Evolutionary conservation across 805 yeast genomes (phyloP).

Genomic region (Zygoascus tannicola): DNA sequence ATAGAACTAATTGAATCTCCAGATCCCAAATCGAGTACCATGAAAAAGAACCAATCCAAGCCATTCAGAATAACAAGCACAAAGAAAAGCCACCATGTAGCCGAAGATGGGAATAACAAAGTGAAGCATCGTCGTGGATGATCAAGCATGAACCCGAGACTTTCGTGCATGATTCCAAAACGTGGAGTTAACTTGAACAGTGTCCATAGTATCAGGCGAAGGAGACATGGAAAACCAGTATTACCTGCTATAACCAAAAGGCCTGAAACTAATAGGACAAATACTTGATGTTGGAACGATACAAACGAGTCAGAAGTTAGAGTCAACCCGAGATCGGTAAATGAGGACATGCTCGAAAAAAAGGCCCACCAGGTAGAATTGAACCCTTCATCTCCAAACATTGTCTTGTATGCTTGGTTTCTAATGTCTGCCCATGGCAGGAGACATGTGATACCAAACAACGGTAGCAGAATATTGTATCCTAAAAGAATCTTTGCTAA

Average conservation of each 20-base stretch:
- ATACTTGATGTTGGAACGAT: conserved; percentile 55
- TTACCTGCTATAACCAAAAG: conserved; percentile 84
- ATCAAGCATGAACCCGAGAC: conserved; percentile 76
- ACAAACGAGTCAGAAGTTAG: conserved; percentile 74
- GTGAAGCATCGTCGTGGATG: conserved; percentile 98
- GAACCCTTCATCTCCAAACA: conserved; percentile 47
- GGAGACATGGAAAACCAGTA: conserved; percentile 83
- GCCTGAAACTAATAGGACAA: conserved; percentile 50
- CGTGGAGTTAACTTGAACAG: conserved; percentile 59
- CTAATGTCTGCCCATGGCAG: conserved; percentile 39
- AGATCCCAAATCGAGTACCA: conserved; percentile 62
- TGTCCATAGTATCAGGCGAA: conserved; percentile 78
- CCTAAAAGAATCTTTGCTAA: conserved; percentile 52
- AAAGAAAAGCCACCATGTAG: conserved; percentile 89
- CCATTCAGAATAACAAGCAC: conserved; percentile 65
- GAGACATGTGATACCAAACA: conserved; percentile 42
- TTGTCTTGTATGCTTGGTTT: conserved; percentile 16
- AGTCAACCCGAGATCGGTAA: conserved; percentile 80
- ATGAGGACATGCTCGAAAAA: conserved; percentile 69
- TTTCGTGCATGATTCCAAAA: conserved; percentile 42
- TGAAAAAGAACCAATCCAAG: conserved; percentile 70
- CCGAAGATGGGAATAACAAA: conserved; percentile 77
- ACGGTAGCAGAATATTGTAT: conserved; percentile 72
- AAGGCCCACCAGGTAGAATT: conserved; percentile 90
- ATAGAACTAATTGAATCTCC: conserved; percentile 39